Base-by-base conservation (phyloP, 2,329 filamentous ascomycete genomes). In the Botrytis porri region DNA sequence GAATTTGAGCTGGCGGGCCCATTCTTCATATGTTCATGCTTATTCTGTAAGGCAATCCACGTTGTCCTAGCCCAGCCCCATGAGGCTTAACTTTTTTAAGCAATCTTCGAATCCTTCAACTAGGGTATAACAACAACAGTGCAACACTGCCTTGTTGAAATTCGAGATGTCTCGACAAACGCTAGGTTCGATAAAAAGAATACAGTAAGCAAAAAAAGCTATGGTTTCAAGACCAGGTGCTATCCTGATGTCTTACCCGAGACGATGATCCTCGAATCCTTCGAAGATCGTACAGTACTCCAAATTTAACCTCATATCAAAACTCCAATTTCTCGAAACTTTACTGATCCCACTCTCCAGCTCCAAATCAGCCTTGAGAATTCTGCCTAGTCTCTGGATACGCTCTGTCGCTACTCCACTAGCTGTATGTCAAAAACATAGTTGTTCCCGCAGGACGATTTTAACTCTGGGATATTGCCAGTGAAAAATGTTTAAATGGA, bases 41-140 rank as follows among this genome's bases (percentile, higher is more conserved):
- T 41, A 57, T 32, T 25, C 35, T 41, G 48, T 41, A 54, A 57
- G 35, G 48, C 64, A 67, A 39, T n/a, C 25, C 35, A 67, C 63
- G 65, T 22, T 41, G 65, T 67, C 48, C 48, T 41, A 54, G 32
- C 10, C 20, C 32, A 39, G 59, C 69, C 59, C 41, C 32, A 37
- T 37, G 37, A 39, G 41, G 12, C n/a, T 43, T 70, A 70, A 61
- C 51, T 43, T 45, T 61, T 61, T 70, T 57, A 57, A 43, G 67
- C 29, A 57, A 41, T 70, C 37, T 57, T 43, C n/a, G 69, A 70
- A 64, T 64, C 69, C 59, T 70, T 39, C 41, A 35, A 41, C 59
- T 10, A 25, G 32, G 32, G 16, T 29, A 16, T 4, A 29, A 70
- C 25, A 67, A 41, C 25, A 67, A 67, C 59, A 65, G 59, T 41